These are phyloP conservation scores for Fusarium sp. DNA, from an alignment of 2,329 filamentous ascomycete genomes.

Conservation along the genomic window DNA sequence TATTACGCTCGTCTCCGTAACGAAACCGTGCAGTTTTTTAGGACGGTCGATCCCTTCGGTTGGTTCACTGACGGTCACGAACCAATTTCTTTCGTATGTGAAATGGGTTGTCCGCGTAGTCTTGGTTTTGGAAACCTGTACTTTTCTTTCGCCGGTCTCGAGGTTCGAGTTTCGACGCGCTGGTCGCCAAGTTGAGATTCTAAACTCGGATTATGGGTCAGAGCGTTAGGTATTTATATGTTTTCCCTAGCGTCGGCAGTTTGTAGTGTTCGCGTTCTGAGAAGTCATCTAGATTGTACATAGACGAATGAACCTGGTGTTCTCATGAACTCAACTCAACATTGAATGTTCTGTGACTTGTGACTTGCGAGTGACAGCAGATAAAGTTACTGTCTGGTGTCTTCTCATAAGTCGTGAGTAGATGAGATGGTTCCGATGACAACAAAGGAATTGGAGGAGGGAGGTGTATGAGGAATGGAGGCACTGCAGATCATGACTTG, in stretches of 20 bases:
- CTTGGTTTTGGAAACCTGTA: background rate
- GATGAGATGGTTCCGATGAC: background rate
- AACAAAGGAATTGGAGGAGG: background rate
- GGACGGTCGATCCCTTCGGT: background rate
- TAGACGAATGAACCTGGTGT: background rate
- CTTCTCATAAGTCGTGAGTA: background rate
- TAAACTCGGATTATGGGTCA: background rate
- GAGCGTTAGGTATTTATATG: background rate
- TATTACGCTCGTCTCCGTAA: background rate
- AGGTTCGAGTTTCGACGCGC: background rate
- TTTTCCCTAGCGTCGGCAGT: background rate
- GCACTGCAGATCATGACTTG: constrained; percentile 6
- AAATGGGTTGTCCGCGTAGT: too few species aligned
- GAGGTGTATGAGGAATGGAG: constrained; percentile 10
- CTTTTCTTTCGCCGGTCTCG: background rate
- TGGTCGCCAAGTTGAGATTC: background rate
- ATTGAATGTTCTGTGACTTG: background rate
- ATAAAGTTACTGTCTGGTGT: background rate
- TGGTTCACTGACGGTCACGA: background rate
- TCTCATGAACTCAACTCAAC: background rate
- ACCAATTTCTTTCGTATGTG: too few species aligned
- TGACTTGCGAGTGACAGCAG: background rate
- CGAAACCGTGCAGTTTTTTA: background rate
- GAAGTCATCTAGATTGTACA: background rate
- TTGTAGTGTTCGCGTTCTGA: background rate